phyloP scores from a whole-genome alignment of 768 basidiomycete genomes.

The Trametes punicea region DNA sequence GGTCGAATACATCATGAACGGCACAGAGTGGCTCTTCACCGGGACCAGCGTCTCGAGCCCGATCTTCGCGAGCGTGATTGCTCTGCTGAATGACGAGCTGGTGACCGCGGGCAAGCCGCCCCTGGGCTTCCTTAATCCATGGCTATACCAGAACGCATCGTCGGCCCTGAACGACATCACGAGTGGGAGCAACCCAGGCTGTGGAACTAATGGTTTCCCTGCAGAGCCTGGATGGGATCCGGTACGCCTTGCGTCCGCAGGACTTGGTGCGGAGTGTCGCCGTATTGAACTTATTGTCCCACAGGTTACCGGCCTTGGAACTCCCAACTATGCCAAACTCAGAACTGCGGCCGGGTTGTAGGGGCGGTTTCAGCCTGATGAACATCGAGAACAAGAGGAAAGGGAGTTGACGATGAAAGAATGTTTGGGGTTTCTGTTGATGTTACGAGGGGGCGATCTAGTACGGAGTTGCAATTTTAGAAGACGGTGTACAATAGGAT shows the following conservation, averaged over 20 bases:
- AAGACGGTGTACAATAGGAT: too few relatives aligned
- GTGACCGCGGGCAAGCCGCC: slow-evolving; percentile 25
- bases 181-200: slow-evolving; percentile 29
- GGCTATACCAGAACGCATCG: slow-evolving; percentile 27
- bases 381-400: too few relatives aligned
- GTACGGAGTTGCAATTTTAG: too few relatives aligned
- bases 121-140: slow-evolving; percentile 36
- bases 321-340: slow-evolving; percentile 56
- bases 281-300: slow-evolving; percentile 19
- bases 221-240: slow-evolving; percentile 31
- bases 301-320: slow-evolving; percentile 61
- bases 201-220: slow-evolving; percentile 31
- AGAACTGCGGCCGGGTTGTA: background rate
- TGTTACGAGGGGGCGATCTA: too few relatives aligned
- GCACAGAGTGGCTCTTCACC: slow-evolving; percentile 19
- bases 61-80: slow-evolving; percentile 32
- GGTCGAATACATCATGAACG: slow-evolving; percentile 26
- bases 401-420: too few relatives aligned
- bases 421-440: too few relatives aligned
- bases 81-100: slow-evolving; percentile 34
- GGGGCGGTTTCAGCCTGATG: too few relatives aligned
- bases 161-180: slow-evolving; percentile 34
- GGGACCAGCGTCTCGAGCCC: slow-evolving; percentile 34
- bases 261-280: slow-evolving; percentile 27
- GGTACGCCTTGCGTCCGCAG: slow-evolving; percentile 20